Evolutionary conservation across 345 rosid species (phyloP), one percentile per base, ranked within the genome.

Genomic region (Euphorbia lathyris): DNA sequence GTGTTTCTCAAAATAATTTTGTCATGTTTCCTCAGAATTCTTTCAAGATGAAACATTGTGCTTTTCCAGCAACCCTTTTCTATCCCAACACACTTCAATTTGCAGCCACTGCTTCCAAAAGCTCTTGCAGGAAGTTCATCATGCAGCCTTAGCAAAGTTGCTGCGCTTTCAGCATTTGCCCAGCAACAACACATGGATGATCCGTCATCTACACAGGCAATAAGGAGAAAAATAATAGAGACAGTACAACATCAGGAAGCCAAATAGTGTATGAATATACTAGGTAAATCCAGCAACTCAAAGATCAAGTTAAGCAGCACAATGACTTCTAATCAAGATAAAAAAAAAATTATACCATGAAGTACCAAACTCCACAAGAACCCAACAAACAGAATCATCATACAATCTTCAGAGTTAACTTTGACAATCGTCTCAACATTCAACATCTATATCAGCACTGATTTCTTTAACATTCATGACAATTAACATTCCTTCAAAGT

Each of bases 161-260:
- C 90, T 11, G 97, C 97, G 77, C 80, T 83, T 75, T 84, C 83
- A 75, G 83, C 86, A 79, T 82, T 75, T 20, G 88, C 85, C 98
- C 98, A 91, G 80, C 97, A 90, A 76, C 74, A 84, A 74, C 82
- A 91, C 38, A 83, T 84, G 42, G 90, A 88, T 55, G 97, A 88
- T 55, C 98, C 97, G 50, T 91, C 96, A 79, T 94, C 97, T 94
- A 77, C 47, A 71, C 56, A 19, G 56, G 69, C 23, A 7, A 70
- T 65, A 30, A 58, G 47, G 42, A 48, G 11, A 30, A 34, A 22
- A 9, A 3, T 3, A 34, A 34, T 34, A 72, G 43, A 40, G n/a
- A 60, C 59, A 69, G 14, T 58, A 52, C 30, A 26, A 58, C 30
- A 25, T 36, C 30, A 67, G 70, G 25, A 26, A 55, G 14, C 2